Conservation (phyloP, 331 rosid species). For the Stylosanthes scabra region DNA sequence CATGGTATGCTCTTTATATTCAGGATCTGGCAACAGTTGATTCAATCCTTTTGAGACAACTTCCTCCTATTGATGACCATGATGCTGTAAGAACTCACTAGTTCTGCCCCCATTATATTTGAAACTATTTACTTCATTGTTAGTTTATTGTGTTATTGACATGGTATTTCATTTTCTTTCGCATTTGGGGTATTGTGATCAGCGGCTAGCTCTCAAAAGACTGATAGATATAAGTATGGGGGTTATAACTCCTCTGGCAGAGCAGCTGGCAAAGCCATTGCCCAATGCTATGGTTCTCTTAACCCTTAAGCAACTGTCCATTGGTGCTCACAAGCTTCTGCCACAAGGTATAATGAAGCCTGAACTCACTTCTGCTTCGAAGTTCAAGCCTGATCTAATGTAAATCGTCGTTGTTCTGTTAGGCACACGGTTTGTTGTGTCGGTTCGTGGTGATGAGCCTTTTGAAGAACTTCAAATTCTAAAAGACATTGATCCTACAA, state of each 20-base stretch:
- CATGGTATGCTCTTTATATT: constrained; percentile 32
- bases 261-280: constrained; percentile 93
- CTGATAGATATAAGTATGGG: constrained; percentile 91
- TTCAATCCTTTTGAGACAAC: constrained; percentile 86
- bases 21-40: constrained; percentile 99
- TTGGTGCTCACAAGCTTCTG: constrained; percentile 90
- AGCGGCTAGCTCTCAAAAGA: constrained; percentile 95
- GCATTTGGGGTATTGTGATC: constrained; percentile 39
- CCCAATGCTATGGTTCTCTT: constrained; percentile 92
- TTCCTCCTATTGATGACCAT: constrained; percentile 76
- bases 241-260: constrained; percentile 83
- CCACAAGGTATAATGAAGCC: constrained; percentile 70
- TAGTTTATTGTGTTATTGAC: constrained; percentile 14
- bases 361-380: constrained; percentile 19
- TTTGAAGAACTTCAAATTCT: constrained; percentile 75
- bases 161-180: constrained; percentile 23
- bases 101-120: constrained; percentile 19
- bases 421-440: constrained; percentile 95
- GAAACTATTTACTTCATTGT: constrained; percentile 21
- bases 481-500: constrained; percentile 74
- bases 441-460: constrained; percentile 92
- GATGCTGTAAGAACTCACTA: constrained; percentile 67
- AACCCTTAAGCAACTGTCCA: constrained; percentile 79
- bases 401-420: constrained; percentile 31
- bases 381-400: constrained; percentile 26